These are phyloP conservation scores for Heimioporus sp. DNA, from an alignment of 768 basidiomycete genomes.

Conservation along the genomic window DNA sequence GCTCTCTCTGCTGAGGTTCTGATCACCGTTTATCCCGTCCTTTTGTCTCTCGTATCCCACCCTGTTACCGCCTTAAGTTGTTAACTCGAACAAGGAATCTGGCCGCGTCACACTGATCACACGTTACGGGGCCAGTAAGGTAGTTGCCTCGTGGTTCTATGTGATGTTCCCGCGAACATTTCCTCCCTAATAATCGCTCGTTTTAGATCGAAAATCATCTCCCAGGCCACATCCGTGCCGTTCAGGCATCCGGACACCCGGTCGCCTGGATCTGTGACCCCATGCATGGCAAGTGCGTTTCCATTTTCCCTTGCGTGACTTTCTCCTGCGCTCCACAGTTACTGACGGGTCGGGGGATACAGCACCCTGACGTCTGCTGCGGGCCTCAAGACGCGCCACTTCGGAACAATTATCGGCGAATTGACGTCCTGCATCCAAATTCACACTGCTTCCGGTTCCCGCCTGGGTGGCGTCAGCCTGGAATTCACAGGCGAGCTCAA, in stretches of 20 bases:
- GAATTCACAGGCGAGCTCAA: slow-evolving; percentile 93
- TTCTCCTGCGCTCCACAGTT: background rate
- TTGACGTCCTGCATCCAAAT: slow-evolving; percentile 79
- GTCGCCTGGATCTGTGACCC: slow-evolving; percentile 96
- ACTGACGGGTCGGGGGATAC: background rate
- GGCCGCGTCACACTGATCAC: slow-evolving; percentile 91
- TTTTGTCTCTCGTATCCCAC: background rate
- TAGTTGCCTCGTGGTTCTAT: slow-evolving; percentile 17
- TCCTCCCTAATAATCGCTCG: background rate
- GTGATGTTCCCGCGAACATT: background rate
- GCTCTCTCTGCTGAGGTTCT: background rate
- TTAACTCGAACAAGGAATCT: slow-evolving; percentile 80
- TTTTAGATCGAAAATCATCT: slow-evolving; percentile 73
- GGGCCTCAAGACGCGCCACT: slow-evolving; percentile 89
- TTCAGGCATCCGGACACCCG: slow-evolving; percentile 77
- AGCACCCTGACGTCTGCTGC: slow-evolving; percentile 81
- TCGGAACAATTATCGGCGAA: slow-evolving; percentile 86
- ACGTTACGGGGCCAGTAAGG: slow-evolving; percentile 89
- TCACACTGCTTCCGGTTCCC: slow-evolving; percentile 70
- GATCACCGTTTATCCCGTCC: background rate
- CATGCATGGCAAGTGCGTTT: slow-evolving; percentile 94
- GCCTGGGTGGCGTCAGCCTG: slow-evolving; percentile 80
- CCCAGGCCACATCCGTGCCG: slow-evolving; percentile 76
- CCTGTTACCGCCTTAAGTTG: slow-evolving; percentile 45
- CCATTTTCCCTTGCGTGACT: background rate